Conservation (phyloP, 345 rosid genomes). For the Trapa bicornis region DNA sequence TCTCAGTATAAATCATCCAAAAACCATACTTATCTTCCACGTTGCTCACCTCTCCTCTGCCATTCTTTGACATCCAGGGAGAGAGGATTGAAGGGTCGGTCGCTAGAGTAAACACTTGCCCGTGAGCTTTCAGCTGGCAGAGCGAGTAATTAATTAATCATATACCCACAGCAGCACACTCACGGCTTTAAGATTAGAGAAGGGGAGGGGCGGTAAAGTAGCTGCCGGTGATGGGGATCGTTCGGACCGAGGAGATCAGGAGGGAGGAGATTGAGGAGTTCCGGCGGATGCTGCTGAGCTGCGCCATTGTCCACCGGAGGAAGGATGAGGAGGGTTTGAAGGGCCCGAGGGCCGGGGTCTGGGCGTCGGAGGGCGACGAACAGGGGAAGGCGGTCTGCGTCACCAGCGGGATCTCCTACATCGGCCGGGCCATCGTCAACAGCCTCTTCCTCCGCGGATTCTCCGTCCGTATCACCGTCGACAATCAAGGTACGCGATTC, state of each 20-base stretch:
- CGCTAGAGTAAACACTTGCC: background rate
- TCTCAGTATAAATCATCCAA: background rate
- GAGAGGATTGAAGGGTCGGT: background rate
- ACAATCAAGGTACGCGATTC: constrained; percentile 31
- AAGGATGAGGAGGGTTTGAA: constrained; percentile 25
- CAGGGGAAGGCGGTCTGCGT: constrained; percentile 44
- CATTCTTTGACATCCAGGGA: background rate
- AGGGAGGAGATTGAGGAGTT: constrained; percentile 40
- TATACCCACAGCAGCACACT: too few species aligned
- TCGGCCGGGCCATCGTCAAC: constrained; percentile 57
- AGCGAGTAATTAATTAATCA: too few species aligned
- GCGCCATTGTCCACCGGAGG: constrained; percentile 22
- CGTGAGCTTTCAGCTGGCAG: too few species aligned
- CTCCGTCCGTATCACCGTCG: constrained; percentile 56
- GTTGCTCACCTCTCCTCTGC: too few species aligned
- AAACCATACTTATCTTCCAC: background rate
- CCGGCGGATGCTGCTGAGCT: constrained; percentile 28
- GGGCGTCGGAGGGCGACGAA: constrained; percentile 2
- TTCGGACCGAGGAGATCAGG: constrained; percentile 35
- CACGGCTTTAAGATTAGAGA: background rate
- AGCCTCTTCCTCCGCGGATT: constrained; percentile 50
- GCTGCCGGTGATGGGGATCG: constrained; percentile 25
- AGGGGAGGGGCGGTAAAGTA: background rate
- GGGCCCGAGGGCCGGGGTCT: constrained; percentile 4
- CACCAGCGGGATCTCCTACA: constrained; percentile 65